Conservation (phyloP, 192 early-diverging fungal genomes). For the Coemansia sp. region DNA sequence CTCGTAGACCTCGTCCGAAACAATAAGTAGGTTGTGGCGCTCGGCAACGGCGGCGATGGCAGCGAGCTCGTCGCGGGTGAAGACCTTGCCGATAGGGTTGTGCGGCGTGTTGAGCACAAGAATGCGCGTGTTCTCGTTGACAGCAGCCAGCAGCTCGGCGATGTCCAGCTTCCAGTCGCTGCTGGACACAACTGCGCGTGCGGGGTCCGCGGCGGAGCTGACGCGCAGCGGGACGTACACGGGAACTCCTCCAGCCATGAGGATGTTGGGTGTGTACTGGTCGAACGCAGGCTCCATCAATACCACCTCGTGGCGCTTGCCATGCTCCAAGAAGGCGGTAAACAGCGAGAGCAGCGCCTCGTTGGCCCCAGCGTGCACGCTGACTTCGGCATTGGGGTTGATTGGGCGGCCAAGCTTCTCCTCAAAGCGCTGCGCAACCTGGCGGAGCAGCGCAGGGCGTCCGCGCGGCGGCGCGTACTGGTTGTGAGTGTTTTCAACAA, state of each 20-base stretch:
- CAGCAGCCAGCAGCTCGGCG: conserved; percentile 72
- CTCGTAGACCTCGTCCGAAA: conserved; percentile 96
- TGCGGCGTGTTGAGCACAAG: conserved; percentile 95
- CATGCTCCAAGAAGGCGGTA: conserved; percentile 76
- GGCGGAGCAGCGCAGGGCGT: conserved; percentile 64
- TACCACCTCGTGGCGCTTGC: conserved; percentile 79
- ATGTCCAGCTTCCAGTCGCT: conserved; percentile 89
- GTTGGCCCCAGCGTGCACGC: conserved; percentile 89
- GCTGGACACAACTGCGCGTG: conserved; percentile 62
- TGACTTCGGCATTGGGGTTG: conserved; percentile 79
- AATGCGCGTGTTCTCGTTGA: conserved; percentile 80
- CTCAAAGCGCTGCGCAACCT: conserved; percentile 77
- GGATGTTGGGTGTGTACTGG: conserved; percentile 85
- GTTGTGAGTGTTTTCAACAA: conserved; percentile 66
- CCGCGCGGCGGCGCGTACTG: conserved; percentile 88
- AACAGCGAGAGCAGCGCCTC: conserved; percentile 84
- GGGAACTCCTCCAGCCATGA: conserved; percentile 85
- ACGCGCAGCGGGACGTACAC: conserved; percentile 82
- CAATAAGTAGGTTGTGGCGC: conserved; percentile 82
- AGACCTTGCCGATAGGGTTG: conserved; percentile 91
- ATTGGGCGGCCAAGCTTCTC: conserved; percentile 67
- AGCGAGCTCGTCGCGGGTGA: conserved; percentile 70
- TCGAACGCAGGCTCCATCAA: conserved; percentile 97
- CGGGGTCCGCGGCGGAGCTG: conserved; percentile 46
- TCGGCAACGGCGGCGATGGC: conserved; percentile 76